Evolutionary conservation across 2,329 filamentous ascomycete genomes (phyloP).

Genomic region (Coleophoma eucalyptorum): DNA sequence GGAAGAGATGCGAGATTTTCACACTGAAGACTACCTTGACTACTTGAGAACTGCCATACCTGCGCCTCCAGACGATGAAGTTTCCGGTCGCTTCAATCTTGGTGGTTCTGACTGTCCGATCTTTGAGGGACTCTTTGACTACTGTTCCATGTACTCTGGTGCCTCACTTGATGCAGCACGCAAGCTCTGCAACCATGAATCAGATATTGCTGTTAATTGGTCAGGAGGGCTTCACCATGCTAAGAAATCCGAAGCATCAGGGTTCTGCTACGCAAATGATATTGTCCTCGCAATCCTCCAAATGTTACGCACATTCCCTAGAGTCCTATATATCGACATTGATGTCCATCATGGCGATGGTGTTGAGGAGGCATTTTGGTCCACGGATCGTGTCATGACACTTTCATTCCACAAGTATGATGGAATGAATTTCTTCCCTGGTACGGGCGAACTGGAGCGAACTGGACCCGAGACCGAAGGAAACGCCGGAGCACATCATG

Average conservation of each 20-base stretch:
- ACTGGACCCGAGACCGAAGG: slow-evolving; percentile 79
- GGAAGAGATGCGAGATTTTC: slow-evolving; percentile 84
- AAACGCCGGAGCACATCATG: slow-evolving; percentile 84
- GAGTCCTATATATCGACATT: slow-evolving; percentile 92
- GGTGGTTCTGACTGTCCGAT: slow-evolving; percentile 91
- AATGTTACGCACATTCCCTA: slow-evolving; percentile 74
- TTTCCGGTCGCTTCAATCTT: slow-evolving; percentile 69
- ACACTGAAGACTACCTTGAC: slow-evolving; percentile 84
- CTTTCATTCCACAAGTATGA: slow-evolving; percentile 97
- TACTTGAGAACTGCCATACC: slow-evolving; percentile 74
- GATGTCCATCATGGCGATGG: slow-evolving; percentile 91
- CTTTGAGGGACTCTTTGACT: slow-evolving; percentile 93
- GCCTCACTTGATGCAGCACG: slow-evolving; percentile 87
- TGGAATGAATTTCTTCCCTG: slow-evolving; percentile 78
- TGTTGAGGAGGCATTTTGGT: slow-evolving; percentile 88
- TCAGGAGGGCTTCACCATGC: slow-evolving; percentile 95
- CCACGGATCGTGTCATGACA: slow-evolving; percentile 85
- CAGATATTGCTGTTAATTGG: slow-evolving; percentile 97
- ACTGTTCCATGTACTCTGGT: slow-evolving; percentile 90
- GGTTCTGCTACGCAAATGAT: slow-evolving; percentile 99
- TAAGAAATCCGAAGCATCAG: slow-evolving; percentile 88
- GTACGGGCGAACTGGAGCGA: slow-evolving; percentile 81
- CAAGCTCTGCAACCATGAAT: slow-evolving; percentile 80
- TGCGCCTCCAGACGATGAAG: slow-evolving; percentile 62
- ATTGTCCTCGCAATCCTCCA: slow-evolving; percentile 93